phyloP scores from a whole-genome alignment of 371 early-diverging fungal species.

The Apophysomyces elegans region DNA sequence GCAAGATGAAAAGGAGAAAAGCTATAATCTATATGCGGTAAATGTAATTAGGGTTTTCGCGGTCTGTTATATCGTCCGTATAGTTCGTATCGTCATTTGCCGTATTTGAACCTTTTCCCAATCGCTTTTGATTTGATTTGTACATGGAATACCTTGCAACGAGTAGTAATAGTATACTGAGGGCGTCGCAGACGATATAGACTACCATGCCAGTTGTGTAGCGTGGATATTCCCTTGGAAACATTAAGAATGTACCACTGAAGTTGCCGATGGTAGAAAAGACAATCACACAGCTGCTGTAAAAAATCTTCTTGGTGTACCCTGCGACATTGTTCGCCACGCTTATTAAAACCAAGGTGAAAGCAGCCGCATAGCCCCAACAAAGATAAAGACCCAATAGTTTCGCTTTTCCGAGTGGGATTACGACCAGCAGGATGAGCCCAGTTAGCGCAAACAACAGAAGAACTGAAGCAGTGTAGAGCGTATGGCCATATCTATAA shows the following conservation, averaged over 20 bases:
- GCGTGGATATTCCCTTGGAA: slow-evolving; percentile 22
- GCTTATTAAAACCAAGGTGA: not conserved
- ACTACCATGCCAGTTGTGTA: slow-evolving; percentile 41
- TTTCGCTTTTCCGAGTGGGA: slow-evolving; percentile 32
- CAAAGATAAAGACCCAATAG: slow-evolving; percentile 32
- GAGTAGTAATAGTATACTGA: slow-evolving; percentile 17
- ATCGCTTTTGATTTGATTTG: slow-evolving; percentile 20
- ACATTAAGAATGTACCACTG: slow-evolving; percentile 26
- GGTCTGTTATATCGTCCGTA: slow-evolving; percentile 37
- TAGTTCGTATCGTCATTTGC: slow-evolving; percentile 12
- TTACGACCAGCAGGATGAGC: slow-evolving; percentile 28
- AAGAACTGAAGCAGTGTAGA: slow-evolving; percentile 23
- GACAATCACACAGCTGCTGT: slow-evolving; percentile 21
- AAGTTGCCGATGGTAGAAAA: not conserved
- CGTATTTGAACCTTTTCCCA: slow-evolving; percentile 14
- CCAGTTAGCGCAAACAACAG: slow-evolving; percentile 26
- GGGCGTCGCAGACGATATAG: slow-evolving; percentile 14
- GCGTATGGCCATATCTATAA: slow-evolving; percentile 23
- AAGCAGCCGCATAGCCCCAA: slow-evolving; percentile 30
- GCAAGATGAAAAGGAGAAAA: no score
- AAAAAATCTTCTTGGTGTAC: slow-evolving; percentile 30
- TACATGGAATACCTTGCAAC: slow-evolving; percentile 31
- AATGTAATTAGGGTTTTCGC: slow-evolving; percentile 35
- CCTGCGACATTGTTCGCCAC: slow-evolving; percentile 18
- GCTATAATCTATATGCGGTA: slow-evolving; percentile 26